Conservation (phyloP, 352 stramenopile genomes). For the Poterioochromonas sp. region DNA sequence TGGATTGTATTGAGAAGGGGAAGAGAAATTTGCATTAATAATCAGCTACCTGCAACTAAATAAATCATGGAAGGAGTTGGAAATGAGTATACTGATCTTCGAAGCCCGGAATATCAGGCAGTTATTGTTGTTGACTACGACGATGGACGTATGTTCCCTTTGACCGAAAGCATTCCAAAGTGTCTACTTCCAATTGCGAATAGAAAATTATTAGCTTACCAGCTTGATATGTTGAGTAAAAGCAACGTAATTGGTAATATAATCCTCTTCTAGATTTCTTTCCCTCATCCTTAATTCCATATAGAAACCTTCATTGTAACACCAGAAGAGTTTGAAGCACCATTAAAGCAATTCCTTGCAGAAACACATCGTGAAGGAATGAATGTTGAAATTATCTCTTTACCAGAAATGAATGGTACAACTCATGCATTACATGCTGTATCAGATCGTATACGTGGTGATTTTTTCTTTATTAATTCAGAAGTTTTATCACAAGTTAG, state of each 20-base stretch:
- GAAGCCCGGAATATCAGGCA: slow-evolving; percentile 13
- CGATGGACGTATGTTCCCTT: slow-evolving; percentile 22
- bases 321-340: neutral
- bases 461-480: slow-evolving; percentile 22
- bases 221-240: slow-evolving; percentile 20
- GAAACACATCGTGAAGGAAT: slow-evolving; percentile 2
- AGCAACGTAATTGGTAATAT: slow-evolving; percentile 24
- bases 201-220: neutral
- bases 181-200: slow-evolving; percentile 31
- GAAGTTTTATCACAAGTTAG: slow-evolving; percentile 22
- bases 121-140: slow-evolving; percentile 32
- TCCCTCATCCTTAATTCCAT: neutral
- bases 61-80: neutral
- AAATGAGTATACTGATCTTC: neutral
- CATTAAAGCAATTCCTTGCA: neutral
- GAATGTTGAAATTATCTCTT: neutral
- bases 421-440: slow-evolving; percentile 22
- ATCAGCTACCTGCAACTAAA: too few relatives aligned
- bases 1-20: too few relatives aligned
- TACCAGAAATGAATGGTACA: slow-evolving; percentile 22
- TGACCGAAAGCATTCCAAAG: slow-evolving; percentile 21
- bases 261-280: neutral
- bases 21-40: too few relatives aligned
- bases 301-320: slow-evolving; percentile 31
- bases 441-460: slow-evolving; percentile 6